Evolutionary conservation across 192 early-diverging fungal species (phyloP).

Genomic region (Backusella parvicylindrica): DNA sequence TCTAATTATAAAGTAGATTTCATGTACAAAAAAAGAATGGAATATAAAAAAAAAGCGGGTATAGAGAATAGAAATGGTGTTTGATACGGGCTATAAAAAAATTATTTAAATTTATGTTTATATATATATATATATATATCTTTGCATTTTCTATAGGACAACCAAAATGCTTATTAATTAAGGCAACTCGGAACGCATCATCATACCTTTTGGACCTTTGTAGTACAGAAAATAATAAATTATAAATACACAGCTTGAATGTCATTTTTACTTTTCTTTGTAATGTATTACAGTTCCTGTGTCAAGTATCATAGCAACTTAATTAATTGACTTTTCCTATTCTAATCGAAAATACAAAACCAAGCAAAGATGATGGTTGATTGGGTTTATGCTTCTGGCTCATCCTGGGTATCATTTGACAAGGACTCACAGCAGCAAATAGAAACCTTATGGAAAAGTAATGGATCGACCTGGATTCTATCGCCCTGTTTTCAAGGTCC

Average conservation of each 20-base stretch:
- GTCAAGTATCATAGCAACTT: not conserved
- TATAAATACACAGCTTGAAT: not conserved
- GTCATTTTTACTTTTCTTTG: not conserved
- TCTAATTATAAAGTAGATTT: not conserved
- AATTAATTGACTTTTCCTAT: not conserved
- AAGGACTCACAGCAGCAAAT: conserved; percentile 5
- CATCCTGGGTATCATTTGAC: conserved; percentile 14
- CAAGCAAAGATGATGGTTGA: not conserved
- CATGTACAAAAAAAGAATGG: not conserved
- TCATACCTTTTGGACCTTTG: not conserved
- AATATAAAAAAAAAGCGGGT: not conserved
- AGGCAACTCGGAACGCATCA: not conserved
- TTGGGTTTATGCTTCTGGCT: conserved; percentile 17
- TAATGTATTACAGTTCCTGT: not conserved
- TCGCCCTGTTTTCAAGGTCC: not conserved
- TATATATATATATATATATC: not conserved
- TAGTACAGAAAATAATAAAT: not conserved
- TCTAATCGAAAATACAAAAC: not conserved
- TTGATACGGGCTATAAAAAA: not conserved
- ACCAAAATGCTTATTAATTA: not conserved
- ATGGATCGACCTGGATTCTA: not conserved
- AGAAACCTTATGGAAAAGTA: conserved; percentile 5
- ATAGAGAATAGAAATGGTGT: not conserved
- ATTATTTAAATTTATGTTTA: not conserved
- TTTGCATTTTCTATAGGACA: not conserved